Conservation (phyloP, 1,284 basidiomycete species). For the Dichomitus squalens region DNA sequence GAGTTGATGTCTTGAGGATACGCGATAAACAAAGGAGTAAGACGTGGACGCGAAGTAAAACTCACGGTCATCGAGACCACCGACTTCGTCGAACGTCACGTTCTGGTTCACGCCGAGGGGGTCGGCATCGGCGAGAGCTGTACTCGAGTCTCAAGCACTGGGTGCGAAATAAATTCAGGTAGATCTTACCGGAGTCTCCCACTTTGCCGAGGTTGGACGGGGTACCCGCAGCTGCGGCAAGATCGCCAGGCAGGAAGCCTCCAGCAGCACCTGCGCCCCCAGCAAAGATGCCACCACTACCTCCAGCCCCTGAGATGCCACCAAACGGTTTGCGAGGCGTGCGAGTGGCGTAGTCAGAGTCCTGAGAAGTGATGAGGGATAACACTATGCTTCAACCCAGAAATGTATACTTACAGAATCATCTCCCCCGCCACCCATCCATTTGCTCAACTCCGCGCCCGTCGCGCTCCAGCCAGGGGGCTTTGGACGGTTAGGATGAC, state of each 20-base stretch:
- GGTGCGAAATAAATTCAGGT: conserved; percentile 4
- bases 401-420: conserved; percentile 57
- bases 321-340: conserved; percentile 70
- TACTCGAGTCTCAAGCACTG: conserved; percentile 20
- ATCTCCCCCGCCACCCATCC: conserved; percentile 72
- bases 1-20: conserved; percentile 82
- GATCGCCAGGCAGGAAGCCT: conserved; percentile 59
- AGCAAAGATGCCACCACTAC: conserved; percentile 53
- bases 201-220: conserved; percentile 85
- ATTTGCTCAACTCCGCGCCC: conserved; percentile 72
- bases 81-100: conserved; percentile 97
- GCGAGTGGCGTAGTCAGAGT: conserved; percentile 68
- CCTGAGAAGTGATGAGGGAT: conserved; percentile 39
- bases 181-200: conserved; percentile 65
- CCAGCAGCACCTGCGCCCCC: conserved; percentile 49
- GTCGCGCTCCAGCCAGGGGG: conserved; percentile 74
- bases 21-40: not conserved
- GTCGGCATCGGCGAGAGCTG: conserved; percentile 93
- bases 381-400: too few relatives aligned
- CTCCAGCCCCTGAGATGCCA: conserved; percentile 30
- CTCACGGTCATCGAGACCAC: conserved; percentile 92
- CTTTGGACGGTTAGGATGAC: conserved; percentile 41
- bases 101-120: conserved; percentile 94
- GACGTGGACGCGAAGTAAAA: conserved; percentile 19
- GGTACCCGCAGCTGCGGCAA: conserved; percentile 66